A percentile compares a stretch with the other conserved stretches of the same genome.
Conservation (phyloP, 1,284 basidiomycete species). For the Marasmius fiardii region DNA sequence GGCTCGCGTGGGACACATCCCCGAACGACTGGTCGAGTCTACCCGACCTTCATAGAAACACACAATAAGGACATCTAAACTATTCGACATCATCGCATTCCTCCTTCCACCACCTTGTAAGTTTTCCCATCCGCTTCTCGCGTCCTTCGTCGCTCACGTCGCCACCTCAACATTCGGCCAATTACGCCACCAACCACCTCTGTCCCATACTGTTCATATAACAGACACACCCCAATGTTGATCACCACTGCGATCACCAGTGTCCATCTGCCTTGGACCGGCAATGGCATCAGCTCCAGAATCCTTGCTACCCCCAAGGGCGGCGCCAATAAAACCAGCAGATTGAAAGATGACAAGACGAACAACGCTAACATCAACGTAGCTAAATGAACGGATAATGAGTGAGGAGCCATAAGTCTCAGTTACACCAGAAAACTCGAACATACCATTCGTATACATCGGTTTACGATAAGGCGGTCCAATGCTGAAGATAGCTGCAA, state of each 20-base stretch:
- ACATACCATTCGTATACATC: slow-evolving; percentile 91
- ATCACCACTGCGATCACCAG: slow-evolving; percentile 69
- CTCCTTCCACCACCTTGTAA: slow-evolving; percentile 73
- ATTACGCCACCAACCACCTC: slow-evolving; percentile 57
- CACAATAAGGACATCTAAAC: slow-evolving; percentile 10
- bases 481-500: slow-evolving; percentile 96
- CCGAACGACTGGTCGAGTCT: too few species aligned
- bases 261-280: slow-evolving; percentile 64
- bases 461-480: slow-evolving; percentile 95
- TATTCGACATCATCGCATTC: slow-evolving; percentile 39
- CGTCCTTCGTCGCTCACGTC: slow-evolving; percentile 42
- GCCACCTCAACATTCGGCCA: slow-evolving; percentile 42
- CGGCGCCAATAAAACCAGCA: slow-evolving; percentile 73
- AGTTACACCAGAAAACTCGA: not conserved
- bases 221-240: slow-evolving; percentile 75
- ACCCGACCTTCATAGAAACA: too few species aligned
- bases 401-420: slow-evolving; percentile 2
- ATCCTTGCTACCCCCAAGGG: slow-evolving; percentile 59
- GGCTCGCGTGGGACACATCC: too few species aligned
- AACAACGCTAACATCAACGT: slow-evolving; percentile 77
- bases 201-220: slow-evolving; percentile 80
- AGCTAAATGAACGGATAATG: slow-evolving; percentile 47
- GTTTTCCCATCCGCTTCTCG: slow-evolving; percentile 50
- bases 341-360: slow-evolving; percentile 66
- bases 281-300: slow-evolving; percentile 80